Percentiles rank a stretch among this genome's conserved stretches.
Conservation (phyloP, 805 yeast species). For the Torulaspora gathmanii region DNA sequence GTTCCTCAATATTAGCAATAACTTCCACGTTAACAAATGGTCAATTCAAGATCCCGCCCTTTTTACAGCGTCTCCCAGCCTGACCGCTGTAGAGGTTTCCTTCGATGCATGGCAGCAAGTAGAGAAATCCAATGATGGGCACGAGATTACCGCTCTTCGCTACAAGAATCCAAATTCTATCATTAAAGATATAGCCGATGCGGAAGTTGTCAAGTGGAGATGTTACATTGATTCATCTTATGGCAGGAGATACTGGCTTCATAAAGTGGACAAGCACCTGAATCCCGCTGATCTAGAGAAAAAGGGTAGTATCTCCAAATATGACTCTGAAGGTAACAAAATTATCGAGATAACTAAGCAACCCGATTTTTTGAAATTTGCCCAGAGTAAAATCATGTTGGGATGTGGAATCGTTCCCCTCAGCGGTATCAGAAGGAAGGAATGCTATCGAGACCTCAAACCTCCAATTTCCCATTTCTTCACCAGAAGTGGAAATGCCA, state of each 20-base stretch:
- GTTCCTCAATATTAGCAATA: constrained; percentile 64
- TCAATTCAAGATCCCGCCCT: constrained; percentile 47
- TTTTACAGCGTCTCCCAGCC: constrained; percentile 43
- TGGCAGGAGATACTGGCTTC: constrained; percentile 82
- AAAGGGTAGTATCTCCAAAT: constrained; percentile 44
- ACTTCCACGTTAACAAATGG: constrained; percentile 56
- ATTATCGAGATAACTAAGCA: constrained; percentile 40
- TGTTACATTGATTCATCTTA: constrained; percentile 37
- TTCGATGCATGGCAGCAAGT: constrained; percentile 42
- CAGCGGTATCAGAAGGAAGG: constrained; percentile 28
- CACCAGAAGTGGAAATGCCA: constrained; percentile 31
- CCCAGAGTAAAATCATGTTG: constrained; percentile 39
- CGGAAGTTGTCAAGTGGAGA: constrained; percentile 30
- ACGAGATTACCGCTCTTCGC: constrained; percentile 24
- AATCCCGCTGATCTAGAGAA: constrained; percentile 36
- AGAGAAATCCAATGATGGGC: constrained; percentile 28
- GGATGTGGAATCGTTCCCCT: constrained; percentile 35
- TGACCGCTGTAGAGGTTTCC: constrained; percentile 64
- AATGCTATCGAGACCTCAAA: constrained; percentile 31
- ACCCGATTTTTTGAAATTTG: constrained; percentile 39
- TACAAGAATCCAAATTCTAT: constrained; percentile 21
- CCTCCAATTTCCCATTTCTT: constrained; percentile 35
- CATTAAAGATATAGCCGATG: constrained; percentile 22
- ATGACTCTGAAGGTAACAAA: constrained; percentile 63
- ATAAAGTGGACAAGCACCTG: constrained; percentile 39